Conservation (phyloP, 257 asterid genomes). For the Nicotiana obtusifolia region DNA sequence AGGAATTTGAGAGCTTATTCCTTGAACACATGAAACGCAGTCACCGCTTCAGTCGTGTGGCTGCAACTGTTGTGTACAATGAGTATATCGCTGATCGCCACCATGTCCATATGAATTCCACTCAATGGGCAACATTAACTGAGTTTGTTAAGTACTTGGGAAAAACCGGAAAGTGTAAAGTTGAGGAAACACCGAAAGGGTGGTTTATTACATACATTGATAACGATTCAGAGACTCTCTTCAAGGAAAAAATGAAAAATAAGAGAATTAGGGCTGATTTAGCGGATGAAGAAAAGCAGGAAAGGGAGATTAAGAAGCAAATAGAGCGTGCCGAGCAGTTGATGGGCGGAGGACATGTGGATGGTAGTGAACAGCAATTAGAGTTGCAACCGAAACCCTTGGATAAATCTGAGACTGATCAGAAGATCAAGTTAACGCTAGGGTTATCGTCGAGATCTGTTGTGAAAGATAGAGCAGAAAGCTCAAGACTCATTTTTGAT, state of each 20-base stretch:
- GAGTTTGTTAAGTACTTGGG: slow-evolving; percentile 88
- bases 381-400: slow-evolving; percentile 30
- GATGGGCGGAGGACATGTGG: slow-evolving; percentile 20
- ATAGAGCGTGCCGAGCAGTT: slow-evolving; percentile 80
- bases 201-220: slow-evolving; percentile 94
- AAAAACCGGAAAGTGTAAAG: slow-evolving; percentile 73
- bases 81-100: slow-evolving; percentile 82
- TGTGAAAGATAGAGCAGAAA: slow-evolving; percentile 38
- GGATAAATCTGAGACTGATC: slow-evolving; percentile 51
- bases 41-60: slow-evolving; percentile 83
- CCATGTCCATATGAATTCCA: slow-evolving; percentile 88
- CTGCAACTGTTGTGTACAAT: slow-evolving; percentile 93
- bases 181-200: slow-evolving; percentile 86
- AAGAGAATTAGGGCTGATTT: slow-evolving; percentile 72
- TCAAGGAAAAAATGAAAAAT: slow-evolving; percentile 90
- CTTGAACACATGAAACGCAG: slow-evolving; percentile 87
- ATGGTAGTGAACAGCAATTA: slow-evolving; percentile 21
- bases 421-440: slow-evolving; percentile 54
- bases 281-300: slow-evolving; percentile 88
- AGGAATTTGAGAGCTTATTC: slow-evolving; percentile 62
- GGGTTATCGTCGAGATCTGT: slow-evolving; percentile 37
- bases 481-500: slow-evolving; percentile 45
- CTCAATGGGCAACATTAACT: slow-evolving; percentile 85
- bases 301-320: slow-evolving; percentile 75
- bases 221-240: slow-evolving; percentile 78